phyloP scores from a whole-genome alignment of 805 yeast genomes.

The Brettanomyces sp. region DNA sequence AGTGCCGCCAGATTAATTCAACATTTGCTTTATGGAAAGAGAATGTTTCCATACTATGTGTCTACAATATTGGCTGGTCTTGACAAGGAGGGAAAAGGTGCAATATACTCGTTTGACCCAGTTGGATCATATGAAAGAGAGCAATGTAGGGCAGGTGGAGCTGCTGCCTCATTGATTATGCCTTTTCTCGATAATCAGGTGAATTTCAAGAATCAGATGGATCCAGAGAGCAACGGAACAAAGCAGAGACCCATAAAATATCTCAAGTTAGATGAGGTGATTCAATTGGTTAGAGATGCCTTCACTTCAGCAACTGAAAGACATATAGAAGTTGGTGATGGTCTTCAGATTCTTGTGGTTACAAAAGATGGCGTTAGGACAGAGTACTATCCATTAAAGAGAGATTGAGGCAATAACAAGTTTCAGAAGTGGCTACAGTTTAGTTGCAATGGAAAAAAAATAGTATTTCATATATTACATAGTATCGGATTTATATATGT shows the following conservation, averaged over 20 bases:
- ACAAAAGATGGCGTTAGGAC: slow-evolving; percentile 88
- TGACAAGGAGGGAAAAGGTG: slow-evolving; percentile 86
- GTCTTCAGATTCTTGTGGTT: slow-evolving; percentile 79
- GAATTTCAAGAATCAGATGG: slow-evolving; percentile 86
- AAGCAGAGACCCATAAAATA: slow-evolving; percentile 52
- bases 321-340: slow-evolving; percentile 98
- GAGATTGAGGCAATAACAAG: slow-evolving; percentile 40
- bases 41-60: slow-evolving; percentile 95
- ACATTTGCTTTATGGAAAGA: slow-evolving; percentile 81
- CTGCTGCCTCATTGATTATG: slow-evolving; percentile 92
- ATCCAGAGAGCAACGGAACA: slow-evolving; percentile 65
- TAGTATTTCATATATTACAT: not conserved
- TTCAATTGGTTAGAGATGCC: slow-evolving; percentile 84
- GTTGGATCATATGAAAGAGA: slow-evolving; percentile 97
- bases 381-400: slow-evolving; percentile 78
- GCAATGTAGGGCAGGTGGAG: slow-evolving; percentile 96
- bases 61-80: slow-evolving; percentile 92
- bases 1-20: slow-evolving; percentile 88
- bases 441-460: not conserved
- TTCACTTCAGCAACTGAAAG: slow-evolving; percentile 95
- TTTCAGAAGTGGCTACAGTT: too few relatives aligned
- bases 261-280: slow-evolving; percentile 73
- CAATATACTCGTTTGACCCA: slow-evolving; percentile 93
- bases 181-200: slow-evolving; percentile 98
- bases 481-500: not conserved